These are phyloP conservation scores for Chaetomium globosum DNA, from an alignment of 2,329 filamentous ascomycete genomes.

Conservation along the genomic window DNA sequence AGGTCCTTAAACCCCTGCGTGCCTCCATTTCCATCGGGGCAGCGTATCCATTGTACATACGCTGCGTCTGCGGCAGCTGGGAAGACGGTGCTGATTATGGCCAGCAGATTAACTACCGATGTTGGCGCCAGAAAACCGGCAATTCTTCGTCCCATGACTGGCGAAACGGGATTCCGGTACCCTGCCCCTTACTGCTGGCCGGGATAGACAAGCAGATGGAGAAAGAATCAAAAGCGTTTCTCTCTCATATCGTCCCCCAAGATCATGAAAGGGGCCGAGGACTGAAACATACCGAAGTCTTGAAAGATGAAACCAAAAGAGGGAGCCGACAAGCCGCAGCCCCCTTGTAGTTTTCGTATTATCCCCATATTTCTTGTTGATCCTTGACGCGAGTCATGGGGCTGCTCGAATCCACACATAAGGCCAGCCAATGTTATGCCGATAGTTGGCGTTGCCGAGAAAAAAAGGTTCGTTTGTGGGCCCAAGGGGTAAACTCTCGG, in stretches of 20 bases:
- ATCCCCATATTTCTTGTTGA: not conserved
- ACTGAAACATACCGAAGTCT: not conserved
- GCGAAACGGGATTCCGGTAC: not conserved
- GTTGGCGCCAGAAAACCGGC: not conserved
- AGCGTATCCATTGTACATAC: slow-evolving; percentile 12
- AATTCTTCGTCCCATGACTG: not conserved
- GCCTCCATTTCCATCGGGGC: slow-evolving; percentile 3
- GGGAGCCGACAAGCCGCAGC: not conserved
- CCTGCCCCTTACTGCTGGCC: not conserved
- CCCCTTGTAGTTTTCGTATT: not conserved
- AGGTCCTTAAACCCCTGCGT: slow-evolving; percentile 1
- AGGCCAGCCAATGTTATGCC: not conserved
- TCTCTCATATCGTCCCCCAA: not conserved
- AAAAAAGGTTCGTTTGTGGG: not conserved
- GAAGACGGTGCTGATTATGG: not conserved
- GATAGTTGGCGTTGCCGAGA: not conserved
- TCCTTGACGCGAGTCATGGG: not conserved
- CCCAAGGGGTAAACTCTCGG: not conserved
- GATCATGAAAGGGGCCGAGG: not conserved
- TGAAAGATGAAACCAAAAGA: not conserved
- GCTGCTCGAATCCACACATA: not conserved
- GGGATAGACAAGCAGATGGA: not conserved
- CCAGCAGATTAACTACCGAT: not conserved
- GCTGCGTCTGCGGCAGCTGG: slow-evolving; percentile 1
- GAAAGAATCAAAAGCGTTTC: not conserved